A percentile compares a stretch with the other conserved stretches of the same genome.
phyloP scores from a whole-genome alignment of 345 rosid genomes.

The Balakata baccata region DNA sequence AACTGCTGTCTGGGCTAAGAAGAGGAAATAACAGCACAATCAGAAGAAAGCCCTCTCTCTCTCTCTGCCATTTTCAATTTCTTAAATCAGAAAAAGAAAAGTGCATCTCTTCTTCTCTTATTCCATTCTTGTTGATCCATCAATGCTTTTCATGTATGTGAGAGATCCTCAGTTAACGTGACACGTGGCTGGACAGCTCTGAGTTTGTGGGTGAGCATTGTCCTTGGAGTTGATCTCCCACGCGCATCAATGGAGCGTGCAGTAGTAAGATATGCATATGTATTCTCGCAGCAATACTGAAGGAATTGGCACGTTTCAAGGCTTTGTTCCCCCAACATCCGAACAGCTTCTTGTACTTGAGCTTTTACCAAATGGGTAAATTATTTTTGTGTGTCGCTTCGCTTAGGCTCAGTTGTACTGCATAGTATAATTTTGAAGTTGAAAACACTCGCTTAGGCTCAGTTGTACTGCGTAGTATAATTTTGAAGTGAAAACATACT shows the following conservation, averaged over 20 bases:
- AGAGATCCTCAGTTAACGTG: neutral
- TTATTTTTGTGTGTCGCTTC: no score
- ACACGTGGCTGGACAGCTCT: conserved; percentile 3
- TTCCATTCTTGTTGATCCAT: neutral
- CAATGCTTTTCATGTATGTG: neutral
- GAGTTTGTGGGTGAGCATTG: no score
- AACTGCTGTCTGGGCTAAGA: no score
- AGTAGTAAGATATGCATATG: no score
- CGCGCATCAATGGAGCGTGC: neutral
- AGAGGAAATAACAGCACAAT: no score
- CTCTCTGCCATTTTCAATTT: neutral
- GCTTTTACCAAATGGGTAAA: no score
- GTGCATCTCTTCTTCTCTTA: neutral
- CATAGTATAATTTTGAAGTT: no score
- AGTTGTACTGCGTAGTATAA: no score
- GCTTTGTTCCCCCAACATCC: neutral
- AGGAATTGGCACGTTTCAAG: neutral
- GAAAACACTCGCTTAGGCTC: no score
- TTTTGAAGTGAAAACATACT: no score
- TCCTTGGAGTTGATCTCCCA: neutral
- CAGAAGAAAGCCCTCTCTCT: neutral
- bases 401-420: no score
- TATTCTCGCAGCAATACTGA: no score
- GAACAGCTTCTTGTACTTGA: neutral
- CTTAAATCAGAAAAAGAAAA: neutral